Evolutionary conservation across 2,329 filamentous ascomycete species (phyloP).

Genomic region (Cercospora citrullina): DNA sequence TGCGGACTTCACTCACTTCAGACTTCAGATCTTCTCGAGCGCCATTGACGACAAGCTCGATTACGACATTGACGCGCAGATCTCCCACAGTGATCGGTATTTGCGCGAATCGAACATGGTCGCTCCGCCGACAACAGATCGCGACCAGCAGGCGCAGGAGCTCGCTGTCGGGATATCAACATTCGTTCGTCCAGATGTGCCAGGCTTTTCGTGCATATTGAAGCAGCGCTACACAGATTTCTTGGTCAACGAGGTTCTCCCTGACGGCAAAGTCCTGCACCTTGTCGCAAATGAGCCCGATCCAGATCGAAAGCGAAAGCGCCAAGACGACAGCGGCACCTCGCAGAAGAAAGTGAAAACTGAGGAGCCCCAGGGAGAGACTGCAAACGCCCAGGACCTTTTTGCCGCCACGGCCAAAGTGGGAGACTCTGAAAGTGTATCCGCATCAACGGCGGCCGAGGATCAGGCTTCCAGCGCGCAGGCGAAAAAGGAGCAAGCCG

Average conservation of each 20-base stretch:
- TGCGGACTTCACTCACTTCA: neutral
- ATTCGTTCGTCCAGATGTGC: slow-evolving; percentile 59
- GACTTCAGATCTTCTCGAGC: neutral
- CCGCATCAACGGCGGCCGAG: neutral
- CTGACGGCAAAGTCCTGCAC: slow-evolving; percentile 74
- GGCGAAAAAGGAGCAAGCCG: slow-evolving; percentile 21
- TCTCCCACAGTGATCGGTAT: neutral
- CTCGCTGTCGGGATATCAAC: slow-evolving; percentile 60
- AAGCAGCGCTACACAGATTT: slow-evolving; percentile 89
- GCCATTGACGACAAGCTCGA: neutral
- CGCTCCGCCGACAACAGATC: neutral
- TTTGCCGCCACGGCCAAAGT: neutral
- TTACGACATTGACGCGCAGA: neutral
- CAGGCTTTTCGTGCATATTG: slow-evolving; percentile 63
- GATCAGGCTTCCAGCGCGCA: neutral
- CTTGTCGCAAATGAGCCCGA: slow-evolving; percentile 52
- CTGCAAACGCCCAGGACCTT: slow-evolving; percentile 10
- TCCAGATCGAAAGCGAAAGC: slow-evolving; percentile 29
- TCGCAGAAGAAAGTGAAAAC: slow-evolving; percentile 22
- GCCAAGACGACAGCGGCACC: slow-evolving; percentile 21
- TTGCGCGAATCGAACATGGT: neutral
- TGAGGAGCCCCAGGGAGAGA: slow-evolving; percentile 10
- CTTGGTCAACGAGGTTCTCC: slow-evolving; percentile 82
- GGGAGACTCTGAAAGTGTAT: neutral
- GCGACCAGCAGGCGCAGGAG: slow-evolving; percentile 41